A percentile compares a stretch with the other conserved stretches of the same genome.
These are phyloP conservation scores for Citrus maxima DNA, from an alignment of 345 rosid species.

Conservation along the genomic window DNA sequence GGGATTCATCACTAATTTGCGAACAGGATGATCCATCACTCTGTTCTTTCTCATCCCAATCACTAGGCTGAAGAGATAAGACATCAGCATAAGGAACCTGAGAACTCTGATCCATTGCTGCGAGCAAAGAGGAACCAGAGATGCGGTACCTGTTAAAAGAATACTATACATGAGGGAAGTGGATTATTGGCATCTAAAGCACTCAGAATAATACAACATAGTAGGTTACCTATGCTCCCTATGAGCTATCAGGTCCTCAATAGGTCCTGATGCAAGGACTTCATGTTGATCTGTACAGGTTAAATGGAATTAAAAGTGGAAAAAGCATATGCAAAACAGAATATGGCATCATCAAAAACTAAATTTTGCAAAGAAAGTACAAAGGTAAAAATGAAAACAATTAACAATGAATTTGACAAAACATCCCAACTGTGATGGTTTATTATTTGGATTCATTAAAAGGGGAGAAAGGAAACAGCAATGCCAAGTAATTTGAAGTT, in stretches of 20 bases:
- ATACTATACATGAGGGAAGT: conserved; percentile 19
- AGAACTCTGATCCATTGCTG: conserved; percentile 98
- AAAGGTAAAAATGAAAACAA: neutral
- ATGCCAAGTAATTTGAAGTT: neutral
- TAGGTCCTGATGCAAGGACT: conserved; percentile 98
- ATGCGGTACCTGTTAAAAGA: conserved; percentile 79
- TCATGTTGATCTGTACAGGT: conserved; percentile 82
- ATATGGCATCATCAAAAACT: neutral
- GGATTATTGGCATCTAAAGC: conserved; percentile 6
- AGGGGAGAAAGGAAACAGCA: neutral
- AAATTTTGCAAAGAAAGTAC: neutral
- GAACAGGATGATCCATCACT: conserved; percentile 53
- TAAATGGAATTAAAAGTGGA: neutral
- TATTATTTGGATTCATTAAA: neutral
- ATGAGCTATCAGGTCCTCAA: conserved; percentile 96
- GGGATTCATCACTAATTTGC: conserved; percentile 60
- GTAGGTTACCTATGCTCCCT: conserved; percentile 89
- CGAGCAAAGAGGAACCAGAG: conserved; percentile 88
- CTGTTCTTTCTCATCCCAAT: conserved; percentile 60
- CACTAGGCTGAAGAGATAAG: conserved; percentile 52
- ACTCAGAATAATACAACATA: neutral
- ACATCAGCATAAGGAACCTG: conserved; percentile 72
- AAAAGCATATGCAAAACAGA: neutral
- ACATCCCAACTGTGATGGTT: neutral
- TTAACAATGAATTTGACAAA: neutral